Evolutionary conservation across 495 filamentous ascomycete genomes (phyloP).

Genomic region (Penicillium silybi): DNA sequence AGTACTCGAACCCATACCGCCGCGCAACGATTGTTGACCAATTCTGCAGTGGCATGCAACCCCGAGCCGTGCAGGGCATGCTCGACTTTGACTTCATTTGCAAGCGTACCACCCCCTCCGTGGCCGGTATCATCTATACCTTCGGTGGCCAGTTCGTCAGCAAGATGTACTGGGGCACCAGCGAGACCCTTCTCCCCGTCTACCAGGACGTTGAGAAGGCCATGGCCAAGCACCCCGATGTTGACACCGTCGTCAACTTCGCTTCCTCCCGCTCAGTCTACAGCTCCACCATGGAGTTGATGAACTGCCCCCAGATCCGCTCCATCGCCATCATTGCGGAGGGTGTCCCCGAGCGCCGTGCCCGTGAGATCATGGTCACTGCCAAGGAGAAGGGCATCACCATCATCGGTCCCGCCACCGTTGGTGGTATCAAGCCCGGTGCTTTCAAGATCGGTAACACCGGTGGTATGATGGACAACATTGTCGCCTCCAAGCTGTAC

Average conservation of each 20-base stretch:
- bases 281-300: slow-evolving; percentile 95
- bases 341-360: slow-evolving; percentile 96
- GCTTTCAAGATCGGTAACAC: slow-evolving; percentile 99
- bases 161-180: slow-evolving; percentile 99
- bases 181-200: slow-evolving; percentile 96
- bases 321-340: slow-evolving; percentile 99
- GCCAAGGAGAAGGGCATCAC: slow-evolving; percentile 98
- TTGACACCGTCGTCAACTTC: slow-evolving; percentile 98
- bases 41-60: slow-evolving; percentile 77
- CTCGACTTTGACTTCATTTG: slow-evolving; percentile 99
- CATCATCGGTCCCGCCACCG: slow-evolving; percentile 96
- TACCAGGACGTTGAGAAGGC: slow-evolving; percentile 95
- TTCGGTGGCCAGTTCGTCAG: slow-evolving; percentile 99
- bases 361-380: slow-evolving; percentile 92
- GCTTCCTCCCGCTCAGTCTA: slow-evolving; percentile 98
- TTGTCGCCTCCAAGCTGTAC: slow-evolving; percentile 99
- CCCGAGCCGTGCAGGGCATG: slow-evolving; percentile 98
- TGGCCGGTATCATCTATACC: slow-evolving; percentile 99
- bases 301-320: slow-evolving; percentile 95
- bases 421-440: slow-evolving; percentile 99
- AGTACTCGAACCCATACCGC: slow-evolving; percentile 27
- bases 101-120: slow-evolving; percentile 93
- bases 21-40: not conserved
- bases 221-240: slow-evolving; percentile 93
- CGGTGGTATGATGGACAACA: slow-evolving; percentile 99